Evolutionary conservation across 2,329 filamentous ascomycete species (phyloP).

Genomic region (Aureobasidium leucospermi): DNA sequence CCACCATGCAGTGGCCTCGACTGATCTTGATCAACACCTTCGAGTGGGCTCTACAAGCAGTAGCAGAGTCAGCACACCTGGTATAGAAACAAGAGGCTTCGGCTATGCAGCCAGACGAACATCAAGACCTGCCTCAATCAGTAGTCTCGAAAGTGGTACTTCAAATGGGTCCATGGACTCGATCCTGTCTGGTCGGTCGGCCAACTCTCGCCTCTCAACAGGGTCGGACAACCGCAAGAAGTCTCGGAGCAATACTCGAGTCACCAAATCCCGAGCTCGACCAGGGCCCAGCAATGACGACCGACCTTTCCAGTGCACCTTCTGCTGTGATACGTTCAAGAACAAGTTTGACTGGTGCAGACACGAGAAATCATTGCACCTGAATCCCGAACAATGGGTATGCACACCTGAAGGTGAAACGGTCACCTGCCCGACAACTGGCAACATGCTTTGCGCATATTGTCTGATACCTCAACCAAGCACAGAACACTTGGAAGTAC

Average conservation of each 20-base stretch:
- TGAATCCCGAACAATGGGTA: constrained; percentile 58
- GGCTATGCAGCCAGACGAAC: background rate
- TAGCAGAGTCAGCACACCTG: constrained; percentile 7
- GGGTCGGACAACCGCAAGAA: background rate
- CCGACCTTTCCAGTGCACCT: constrained; percentile 46
- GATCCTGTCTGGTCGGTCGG: constrained; percentile 3
- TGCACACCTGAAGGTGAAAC: constrained; percentile 53
- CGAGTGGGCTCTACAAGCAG: background rate
- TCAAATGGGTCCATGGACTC: constrained; percentile 8
- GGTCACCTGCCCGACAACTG: background rate
- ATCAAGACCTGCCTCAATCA: constrained; percentile 7
- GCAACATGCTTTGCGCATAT: background rate
- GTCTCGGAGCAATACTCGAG: background rate
- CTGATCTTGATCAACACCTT: constrained; percentile 21
- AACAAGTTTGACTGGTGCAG: constrained; percentile 55
- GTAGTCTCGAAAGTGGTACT: constrained; percentile 9
- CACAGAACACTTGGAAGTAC: constrained; percentile 48
- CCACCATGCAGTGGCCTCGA: constrained; percentile 48
- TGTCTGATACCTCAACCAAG: background rate
- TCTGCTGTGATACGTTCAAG: constrained; percentile 50
- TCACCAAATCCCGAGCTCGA: constrained; percentile 4
- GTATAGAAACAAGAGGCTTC: background rate
- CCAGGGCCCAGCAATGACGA: background rate
- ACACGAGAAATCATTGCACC: constrained; percentile 58
- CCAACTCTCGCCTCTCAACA: background rate